A percentile compares a stretch with the other conserved stretches of the same genome.
Conservation (phyloP, 1,284 basidiomycete genomes). For the Rhizoctonia solani region DNA sequence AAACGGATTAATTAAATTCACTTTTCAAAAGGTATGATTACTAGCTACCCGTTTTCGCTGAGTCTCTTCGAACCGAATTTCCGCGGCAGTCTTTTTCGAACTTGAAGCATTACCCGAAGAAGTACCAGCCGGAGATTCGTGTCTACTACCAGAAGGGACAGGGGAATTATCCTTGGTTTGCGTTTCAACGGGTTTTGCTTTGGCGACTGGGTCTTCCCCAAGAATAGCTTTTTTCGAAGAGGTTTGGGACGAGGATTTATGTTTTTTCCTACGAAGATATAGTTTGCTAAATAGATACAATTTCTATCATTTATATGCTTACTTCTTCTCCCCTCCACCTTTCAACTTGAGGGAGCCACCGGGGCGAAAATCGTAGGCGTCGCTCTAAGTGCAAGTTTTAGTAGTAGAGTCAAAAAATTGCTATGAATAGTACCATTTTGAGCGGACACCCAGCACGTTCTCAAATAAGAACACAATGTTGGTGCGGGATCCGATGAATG, state of each 20-base stretch:
- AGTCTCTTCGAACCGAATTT: constrained; percentile 85
- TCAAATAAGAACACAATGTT: not conserved
- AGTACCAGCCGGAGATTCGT: constrained; percentile 54
- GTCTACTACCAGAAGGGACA: constrained; percentile 60
- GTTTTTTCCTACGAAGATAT: constrained; percentile 64
- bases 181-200: constrained; percentile 41
- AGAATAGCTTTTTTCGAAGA: constrained; percentile 51
- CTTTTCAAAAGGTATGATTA: constrained; percentile 45
- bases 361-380: constrained; percentile 81
- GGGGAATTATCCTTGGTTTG: constrained; percentile 44
- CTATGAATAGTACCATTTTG: constrained; percentile 6
- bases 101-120: constrained; percentile 47
- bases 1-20: constrained; percentile 28
- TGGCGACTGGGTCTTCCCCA: constrained; percentile 35
- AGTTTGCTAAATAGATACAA: not conserved
- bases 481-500: not conserved
- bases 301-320: constrained; percentile 44
- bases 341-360: constrained; percentile 91
- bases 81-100: constrained; percentile 80
- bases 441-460: not conserved
- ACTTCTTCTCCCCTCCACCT: constrained; percentile 82
- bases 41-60: constrained; percentile 82
- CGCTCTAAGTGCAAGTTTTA: not conserved
- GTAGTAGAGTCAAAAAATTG: not conserved
- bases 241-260: constrained; percentile 52